phyloP scores from a whole-genome alignment of 352 stramenopile genomes.

The Phytopythium litorale region DNA sequence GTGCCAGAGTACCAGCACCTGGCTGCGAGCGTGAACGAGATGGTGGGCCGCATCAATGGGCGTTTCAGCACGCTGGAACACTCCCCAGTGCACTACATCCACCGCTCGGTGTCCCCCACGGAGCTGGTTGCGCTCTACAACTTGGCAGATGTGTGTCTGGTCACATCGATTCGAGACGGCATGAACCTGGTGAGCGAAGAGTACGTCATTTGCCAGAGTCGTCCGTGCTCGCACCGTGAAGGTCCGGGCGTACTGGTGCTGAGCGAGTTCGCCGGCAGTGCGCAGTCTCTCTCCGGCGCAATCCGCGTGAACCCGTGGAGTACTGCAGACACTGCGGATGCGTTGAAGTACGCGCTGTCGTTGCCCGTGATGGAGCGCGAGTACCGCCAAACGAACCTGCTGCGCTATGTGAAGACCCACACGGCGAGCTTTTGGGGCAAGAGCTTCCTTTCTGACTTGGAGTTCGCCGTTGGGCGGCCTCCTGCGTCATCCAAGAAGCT shows the following conservation, averaged over 20 bases:
- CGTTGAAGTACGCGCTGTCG: constrained; percentile 68
- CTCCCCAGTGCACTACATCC: constrained; percentile 89
- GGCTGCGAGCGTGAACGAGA: constrained; percentile 79
- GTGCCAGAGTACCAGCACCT: constrained; percentile 86
- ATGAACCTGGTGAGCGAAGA: constrained; percentile 92
- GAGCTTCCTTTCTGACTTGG: constrained; percentile 75
- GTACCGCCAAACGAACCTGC: constrained; percentile 81
- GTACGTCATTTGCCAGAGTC: constrained; percentile 84
- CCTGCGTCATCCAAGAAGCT: constrained; percentile 35
- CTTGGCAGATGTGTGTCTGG: constrained; percentile 85
- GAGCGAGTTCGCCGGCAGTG: constrained; percentile 86
- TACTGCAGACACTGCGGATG: constrained; percentile 69
- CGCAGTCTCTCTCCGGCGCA: constrained; percentile 84
- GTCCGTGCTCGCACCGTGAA: constrained; percentile 48
- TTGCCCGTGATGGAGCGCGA: constrained; percentile 80
- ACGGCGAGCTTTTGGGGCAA: constrained; percentile 84
- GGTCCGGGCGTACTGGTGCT: constrained; percentile 82
- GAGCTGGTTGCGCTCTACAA: constrained; percentile 90
- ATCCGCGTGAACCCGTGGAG: constrained; percentile 90
- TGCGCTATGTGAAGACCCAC: constrained; percentile 85
- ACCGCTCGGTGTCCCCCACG: constrained; percentile 65
- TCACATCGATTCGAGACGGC: constrained; percentile 86
- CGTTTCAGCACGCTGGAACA: constrained; percentile 82
- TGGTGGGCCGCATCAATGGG: constrained; percentile 88
- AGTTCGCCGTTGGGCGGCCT: constrained; percentile 37